Percentiles rank a stretch among this genome's conserved stretches.
Conservation (phyloP, 768 basidiomycete species). For the Nidula microcarpa region DNA sequence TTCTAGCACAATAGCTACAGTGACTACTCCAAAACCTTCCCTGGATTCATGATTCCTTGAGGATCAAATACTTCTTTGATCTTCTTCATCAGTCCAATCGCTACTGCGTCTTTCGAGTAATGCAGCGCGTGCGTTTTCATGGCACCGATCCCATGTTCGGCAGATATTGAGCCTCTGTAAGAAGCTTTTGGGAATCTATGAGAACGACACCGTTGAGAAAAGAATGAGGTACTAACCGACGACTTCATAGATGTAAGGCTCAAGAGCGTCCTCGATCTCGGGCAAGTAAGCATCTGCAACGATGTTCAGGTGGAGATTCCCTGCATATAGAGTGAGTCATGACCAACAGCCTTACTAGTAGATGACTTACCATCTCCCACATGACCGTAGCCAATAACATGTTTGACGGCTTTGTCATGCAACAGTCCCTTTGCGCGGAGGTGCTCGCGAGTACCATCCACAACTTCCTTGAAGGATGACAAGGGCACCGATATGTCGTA, state of each 20-base stretch:
- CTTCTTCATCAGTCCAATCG: conserved; percentile 86
- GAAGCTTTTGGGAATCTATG: conserved; percentile 42
- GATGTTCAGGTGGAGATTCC: conserved; percentile 92
- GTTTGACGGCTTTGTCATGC: conserved; percentile 70
- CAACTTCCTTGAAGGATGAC: conserved; percentile 80
- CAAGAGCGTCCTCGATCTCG: conserved; percentile 83
- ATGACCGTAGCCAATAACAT: conserved; percentile 93
- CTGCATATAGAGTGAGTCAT: conserved; percentile 30
- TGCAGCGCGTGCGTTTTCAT: conserved; percentile 90
- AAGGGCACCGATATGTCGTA: conserved; percentile 93
- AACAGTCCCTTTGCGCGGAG: conserved; percentile 68
- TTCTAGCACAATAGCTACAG: background rate
- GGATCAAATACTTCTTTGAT: conserved; percentile 91
- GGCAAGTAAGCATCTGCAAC: conserved; percentile 78
- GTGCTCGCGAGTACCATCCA: conserved; percentile 75
- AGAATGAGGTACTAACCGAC: conserved; percentile 51
- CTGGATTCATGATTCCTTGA: conserved; percentile 89
- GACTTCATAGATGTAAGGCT: conserved; percentile 94
- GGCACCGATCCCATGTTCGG: conserved; percentile 95
- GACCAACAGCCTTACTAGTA: background rate
- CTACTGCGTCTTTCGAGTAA: conserved; percentile 80
- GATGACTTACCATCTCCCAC: conserved; percentile 82
- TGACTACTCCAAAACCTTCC: conserved; percentile 62
- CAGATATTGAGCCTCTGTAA: conserved; percentile 88
- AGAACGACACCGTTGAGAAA: background rate